Evolutionary conservation across 192 early-diverging fungal species (phyloP), one percentile per base, ranked within the genome.

Genomic region (Rhizophagus prolifer): DNA sequence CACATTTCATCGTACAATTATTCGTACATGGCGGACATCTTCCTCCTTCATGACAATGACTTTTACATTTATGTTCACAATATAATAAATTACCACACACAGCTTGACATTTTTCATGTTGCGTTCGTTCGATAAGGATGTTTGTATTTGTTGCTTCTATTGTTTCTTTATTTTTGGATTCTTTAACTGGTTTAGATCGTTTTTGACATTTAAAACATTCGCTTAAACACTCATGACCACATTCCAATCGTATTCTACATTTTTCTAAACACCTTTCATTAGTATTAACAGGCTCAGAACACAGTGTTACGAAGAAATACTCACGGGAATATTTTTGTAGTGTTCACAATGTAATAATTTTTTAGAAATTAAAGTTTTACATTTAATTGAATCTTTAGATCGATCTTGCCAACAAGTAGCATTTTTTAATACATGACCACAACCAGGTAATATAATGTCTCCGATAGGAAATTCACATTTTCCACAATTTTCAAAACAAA

Each of bases 311-410:
- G 9, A 38, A 34, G 4, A 34, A 0, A 34, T 26, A 67, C 65
- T 34, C 7, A 67, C 65, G 21, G 0, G 4, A 66, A n/a, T 58
- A 84, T 66, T 41, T 36, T 31, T 9, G 38, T 41, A 26, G 64
- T 90, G 88, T 58, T 80, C 82, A 68, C 88, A 90, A 23, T 50
- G 59, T 0, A 70, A 80, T n/a, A 82, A 47, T 34, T 79, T 71
- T 1, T 62, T 64, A 7, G 44, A 46, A 14, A 84, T 72, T 28
- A 62, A 68, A 59, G 66, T 67, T 34, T 12, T 58, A 66, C 83
- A 85, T 2, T 28, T 26, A 16, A 85, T 21, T 14, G 25, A 73
- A 1, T 72, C 66, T 1, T 71, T 77, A 13, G 9, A 2, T 50
- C 2, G 46, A 50, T 50, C 12, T 50, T 50, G 46, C 46, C 14